phyloP scores from a whole-genome alignment of 2,329 filamentous ascomycete genomes.

The Sclerotinia glacialis region DNA sequence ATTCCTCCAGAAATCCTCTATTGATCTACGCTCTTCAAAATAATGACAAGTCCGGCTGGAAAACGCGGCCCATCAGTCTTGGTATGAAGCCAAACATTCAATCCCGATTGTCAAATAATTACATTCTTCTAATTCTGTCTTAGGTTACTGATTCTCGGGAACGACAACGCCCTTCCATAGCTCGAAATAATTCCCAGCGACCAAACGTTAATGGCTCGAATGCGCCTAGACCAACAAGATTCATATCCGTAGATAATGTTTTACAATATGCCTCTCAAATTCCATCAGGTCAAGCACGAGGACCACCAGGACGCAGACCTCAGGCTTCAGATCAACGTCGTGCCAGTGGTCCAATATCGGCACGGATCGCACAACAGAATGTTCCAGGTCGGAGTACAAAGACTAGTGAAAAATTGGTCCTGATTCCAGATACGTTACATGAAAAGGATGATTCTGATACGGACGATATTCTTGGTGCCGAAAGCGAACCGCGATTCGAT shows the following conservation, averaged over 20 bases:
- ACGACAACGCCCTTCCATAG: conserved; percentile 47
- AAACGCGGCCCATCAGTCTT: conserved; percentile 62
- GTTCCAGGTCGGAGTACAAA: conserved; percentile 87
- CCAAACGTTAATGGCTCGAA: conserved; percentile 36
- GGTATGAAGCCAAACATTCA: conserved; percentile 42
- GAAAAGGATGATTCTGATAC: conserved; percentile 59
- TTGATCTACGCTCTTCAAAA: not conserved
- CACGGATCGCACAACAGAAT: conserved; percentile 46
- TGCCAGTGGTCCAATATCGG: conserved; percentile 46
- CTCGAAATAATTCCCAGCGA: conserved; percentile 39
- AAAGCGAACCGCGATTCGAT: conserved; percentile 45
- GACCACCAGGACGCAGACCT: conserved; percentile 54
- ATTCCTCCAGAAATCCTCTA: not conserved
- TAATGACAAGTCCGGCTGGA: conserved; percentile 27
- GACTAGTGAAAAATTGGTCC: conserved; percentile 92
- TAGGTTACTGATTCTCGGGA: conserved; percentile 60
- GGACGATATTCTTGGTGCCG: conserved; percentile 52
- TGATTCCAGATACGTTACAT: conserved; percentile 77
- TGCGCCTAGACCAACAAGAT: conserved; percentile 57
- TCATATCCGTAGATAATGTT: conserved; percentile 90
- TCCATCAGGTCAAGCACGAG: conserved; percentile 85
- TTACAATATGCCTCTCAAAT: conserved; percentile 93
- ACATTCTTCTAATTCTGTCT: conserved; percentile 23
- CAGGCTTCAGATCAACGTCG: conserved; percentile 48
- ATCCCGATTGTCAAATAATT: not conserved